Base-by-base conservation (phyloP, 148 eudicot genomes). In the Chenopodium suecicum region DNA sequence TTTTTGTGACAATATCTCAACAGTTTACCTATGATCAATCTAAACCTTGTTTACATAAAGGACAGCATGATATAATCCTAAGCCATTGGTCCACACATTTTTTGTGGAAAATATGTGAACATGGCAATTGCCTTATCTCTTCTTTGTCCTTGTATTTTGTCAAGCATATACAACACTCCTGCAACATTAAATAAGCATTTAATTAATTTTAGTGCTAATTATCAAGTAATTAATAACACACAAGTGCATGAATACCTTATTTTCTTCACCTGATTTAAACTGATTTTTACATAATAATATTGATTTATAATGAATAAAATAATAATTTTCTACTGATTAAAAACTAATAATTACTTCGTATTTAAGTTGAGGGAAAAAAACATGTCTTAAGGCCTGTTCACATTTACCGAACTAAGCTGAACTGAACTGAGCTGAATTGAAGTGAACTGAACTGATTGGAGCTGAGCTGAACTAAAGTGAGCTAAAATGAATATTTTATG, bases 81-180 rank as follows among this genome's bases (percentile, higher is more conserved):
- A 96, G 98, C 99, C 99, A 96, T 64, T 96, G 99, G 78, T 96
- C 99, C 73, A 94, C 97, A 79, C 99, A 94, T 77, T 87, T 89
- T 41, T 88, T 89, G 84, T 94, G 98, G 76, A 96, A 96, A 58
- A 85, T 79, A 77, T 96, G 99, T 31, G 87, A 83, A 70, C 99
- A 96, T 68, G 94, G 92, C 80, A 96, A 73, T 82, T 94, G 91
- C 72, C 94, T 91, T 41, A 96, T 90, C 73, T 92, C 97, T 83
- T 96, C 98, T 73, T 86, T 94, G 68, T 96, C 95, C 84, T 83
- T 88, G 84, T 96, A 96, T 74, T 92, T 93, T 48, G 90, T 82
- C 65, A 96, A 81, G 83, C 99, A 96, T 72, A 96, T 92, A 60
- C 99, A 96, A 74, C 99, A 96, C 75, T 91, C 98, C 99, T 95